Evolutionary conservation across 192 early-diverging fungal species (phyloP).

Genomic region (Allomyces javanicus): DNA sequence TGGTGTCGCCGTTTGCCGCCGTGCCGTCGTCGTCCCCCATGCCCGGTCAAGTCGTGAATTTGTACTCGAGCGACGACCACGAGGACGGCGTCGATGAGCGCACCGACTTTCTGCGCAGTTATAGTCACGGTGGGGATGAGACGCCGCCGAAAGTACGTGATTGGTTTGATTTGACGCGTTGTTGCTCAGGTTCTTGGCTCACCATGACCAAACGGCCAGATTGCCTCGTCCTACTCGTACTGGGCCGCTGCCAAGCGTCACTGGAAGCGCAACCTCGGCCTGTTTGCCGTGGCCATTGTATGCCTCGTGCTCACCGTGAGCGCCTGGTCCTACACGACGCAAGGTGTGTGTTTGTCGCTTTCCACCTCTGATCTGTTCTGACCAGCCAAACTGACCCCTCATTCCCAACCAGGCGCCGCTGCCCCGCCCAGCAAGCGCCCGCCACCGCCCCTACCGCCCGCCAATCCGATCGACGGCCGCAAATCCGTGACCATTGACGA

Average conservation of each 20-base stretch:
- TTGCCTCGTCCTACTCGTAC: not conserved
- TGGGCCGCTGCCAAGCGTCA: not conserved
- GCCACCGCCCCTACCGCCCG: not conserved
- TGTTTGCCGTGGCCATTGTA: not conserved
- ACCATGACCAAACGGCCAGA: not conserved
- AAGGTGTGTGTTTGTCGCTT: not conserved
- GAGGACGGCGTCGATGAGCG: not conserved
- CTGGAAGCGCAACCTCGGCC: not conserved
- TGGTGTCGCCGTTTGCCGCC: not conserved
- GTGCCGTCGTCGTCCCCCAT: not conserved
- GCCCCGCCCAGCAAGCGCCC: not conserved
- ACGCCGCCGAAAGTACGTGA: not conserved
- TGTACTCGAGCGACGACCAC: not conserved
- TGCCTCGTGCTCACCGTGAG: not conserved
- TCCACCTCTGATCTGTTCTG: not conserved
- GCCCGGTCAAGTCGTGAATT: not conserved
- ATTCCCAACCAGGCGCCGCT: not conserved
- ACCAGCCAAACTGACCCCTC: not conserved
- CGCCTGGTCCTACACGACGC: not conserved
- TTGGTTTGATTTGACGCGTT: not conserved
- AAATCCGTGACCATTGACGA: not conserved
- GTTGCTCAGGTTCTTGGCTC: not conserved
- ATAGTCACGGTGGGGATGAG: not conserved
- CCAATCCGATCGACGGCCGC: not conserved
- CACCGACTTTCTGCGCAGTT: not conserved